A percentile compares a stretch with the other conserved stretches of the same genome.
Evolutionary conservation across 1,284 basidiomycete genomes (phyloP).

Genomic region (Cronartium ribicola): DNA sequence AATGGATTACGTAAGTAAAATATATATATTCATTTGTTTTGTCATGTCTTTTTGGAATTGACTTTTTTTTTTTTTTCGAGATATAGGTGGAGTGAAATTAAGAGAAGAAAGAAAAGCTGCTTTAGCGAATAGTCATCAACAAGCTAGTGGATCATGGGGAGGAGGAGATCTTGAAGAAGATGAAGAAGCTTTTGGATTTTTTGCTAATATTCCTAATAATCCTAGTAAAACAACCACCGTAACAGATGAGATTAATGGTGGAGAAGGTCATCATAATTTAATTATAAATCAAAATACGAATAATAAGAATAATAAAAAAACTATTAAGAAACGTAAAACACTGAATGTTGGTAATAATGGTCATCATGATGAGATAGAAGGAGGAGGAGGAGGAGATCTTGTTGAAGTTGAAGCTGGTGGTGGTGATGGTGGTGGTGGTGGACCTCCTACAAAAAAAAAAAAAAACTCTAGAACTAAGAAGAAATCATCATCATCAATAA

Average conservation of each 20-base stretch:
- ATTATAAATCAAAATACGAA: background rate
- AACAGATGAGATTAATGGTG: background rate
- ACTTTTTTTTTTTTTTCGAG: background rate
- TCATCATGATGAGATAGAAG: no score
- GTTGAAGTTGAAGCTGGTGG: no score
- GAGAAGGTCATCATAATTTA: background rate
- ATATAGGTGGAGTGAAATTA: constrained; percentile 31
- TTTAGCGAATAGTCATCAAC: constrained; percentile 5
- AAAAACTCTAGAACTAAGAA: background rate
- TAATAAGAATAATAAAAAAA: background rate
- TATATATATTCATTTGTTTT: background rate
- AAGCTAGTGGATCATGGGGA: background rate
- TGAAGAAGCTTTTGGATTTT: constrained; percentile 41
- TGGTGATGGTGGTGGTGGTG: background rate
- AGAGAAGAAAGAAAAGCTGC: constrained; percentile 40
- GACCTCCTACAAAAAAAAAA: background rate
- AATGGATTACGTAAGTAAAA: constrained; percentile 39
- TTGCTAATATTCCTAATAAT: constrained; percentile 7
- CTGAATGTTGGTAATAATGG: background rate
- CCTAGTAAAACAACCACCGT: background rate
- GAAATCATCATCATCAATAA: background rate
- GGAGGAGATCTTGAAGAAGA: constrained; percentile 17
- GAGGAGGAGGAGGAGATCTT: no score
- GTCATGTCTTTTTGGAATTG: background rate
- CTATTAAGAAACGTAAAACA: constrained; percentile 1